These are phyloP conservation scores for Teratosphaeria viscida DNA, from an alignment of 2,329 filamentous ascomycete genomes.

Conservation along the genomic window DNA sequence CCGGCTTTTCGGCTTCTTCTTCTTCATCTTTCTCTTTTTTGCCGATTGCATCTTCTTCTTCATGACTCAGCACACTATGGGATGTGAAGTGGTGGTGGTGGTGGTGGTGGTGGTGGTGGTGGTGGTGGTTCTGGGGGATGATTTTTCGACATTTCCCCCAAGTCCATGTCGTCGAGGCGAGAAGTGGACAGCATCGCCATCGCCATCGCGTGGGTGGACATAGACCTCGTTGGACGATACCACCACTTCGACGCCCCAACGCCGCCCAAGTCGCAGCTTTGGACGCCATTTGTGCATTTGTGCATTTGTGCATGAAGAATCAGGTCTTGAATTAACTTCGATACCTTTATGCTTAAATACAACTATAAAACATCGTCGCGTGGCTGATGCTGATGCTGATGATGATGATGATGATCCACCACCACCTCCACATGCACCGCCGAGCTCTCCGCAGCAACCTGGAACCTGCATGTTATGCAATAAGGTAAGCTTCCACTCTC, in stretches of 20 bases:
- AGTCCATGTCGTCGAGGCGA: neutral
- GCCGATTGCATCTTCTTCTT: neutral
- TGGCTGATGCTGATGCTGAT: neutral
- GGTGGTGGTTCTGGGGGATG: too few species aligned
- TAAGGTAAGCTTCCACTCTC: too few species aligned
- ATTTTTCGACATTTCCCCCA: neutral
- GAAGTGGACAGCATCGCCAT: too few species aligned
- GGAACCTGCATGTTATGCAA: too few species aligned
- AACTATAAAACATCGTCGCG: neutral
- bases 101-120: too few species aligned
- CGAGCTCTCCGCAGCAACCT: neutral
- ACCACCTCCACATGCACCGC: neutral
- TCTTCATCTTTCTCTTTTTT: neutral
- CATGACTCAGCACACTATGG: neutral
- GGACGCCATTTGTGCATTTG: constrained; percentile 1
- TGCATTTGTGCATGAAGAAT: neutral
- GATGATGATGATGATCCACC: neutral
- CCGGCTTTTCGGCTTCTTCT: neutral
- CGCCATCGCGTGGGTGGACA: constrained; percentile 6
- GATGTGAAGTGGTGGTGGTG: neutral
- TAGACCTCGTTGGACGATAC: constrained; percentile 14
- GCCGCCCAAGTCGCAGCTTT: constrained; percentile 20
- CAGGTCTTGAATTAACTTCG: neutral
- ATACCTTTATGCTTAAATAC: too few species aligned
- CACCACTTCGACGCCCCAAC: constrained; percentile 8